Evolutionary conservation across 768 basidiomycete species (phyloP), one percentile per base, ranked within the genome.

Genomic region (Hygrophorus russula): DNA sequence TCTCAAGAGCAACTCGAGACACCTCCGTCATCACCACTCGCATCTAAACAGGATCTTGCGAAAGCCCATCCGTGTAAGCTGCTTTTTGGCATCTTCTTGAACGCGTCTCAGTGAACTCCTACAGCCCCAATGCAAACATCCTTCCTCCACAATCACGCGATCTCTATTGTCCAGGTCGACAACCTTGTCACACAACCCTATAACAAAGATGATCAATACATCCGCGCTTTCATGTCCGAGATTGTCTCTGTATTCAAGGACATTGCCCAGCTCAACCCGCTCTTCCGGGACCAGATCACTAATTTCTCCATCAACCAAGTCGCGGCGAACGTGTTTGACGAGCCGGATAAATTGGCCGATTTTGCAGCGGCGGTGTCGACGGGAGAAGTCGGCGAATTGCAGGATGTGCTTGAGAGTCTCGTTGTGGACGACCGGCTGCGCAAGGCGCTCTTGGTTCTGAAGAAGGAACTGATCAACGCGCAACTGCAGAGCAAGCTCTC

Each of bases 221-320:
- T 94, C 52, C 85, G 91, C 19, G 94, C 94, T 3, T 87, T 96
- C 63, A 93, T 91, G 78, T 82, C 83, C 34, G 94, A 98, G 63
- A 90, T 98, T 47, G 85, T 98, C 51, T 83, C 86, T 36, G 90
- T 93, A 31, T 97, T 98, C 77, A 98, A 98, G 69, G 93, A 97
- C 57, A 96, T 98, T 47, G 93, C 93, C 0, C 89, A 93, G 59
- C 74, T 97, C 34, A 94, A 96, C 61, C 92, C 92, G 1, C 78
- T 97, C 51, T 97, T 98, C 81, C 85, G 93, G 34, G 94, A 97
- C 67, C 93, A 97, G 58, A 94, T 97, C 52, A 91, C 92, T 49
- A 91, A 90, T 59, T 96, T 96, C 61, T 86, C 86, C 12, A 91
- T 94, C 62, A 84, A 85, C 58, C 90, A 94, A 58, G 78, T 89